Conservation (phyloP, 2,329 filamentous ascomycete genomes). For the Trichoderma pleuroti region DNA sequence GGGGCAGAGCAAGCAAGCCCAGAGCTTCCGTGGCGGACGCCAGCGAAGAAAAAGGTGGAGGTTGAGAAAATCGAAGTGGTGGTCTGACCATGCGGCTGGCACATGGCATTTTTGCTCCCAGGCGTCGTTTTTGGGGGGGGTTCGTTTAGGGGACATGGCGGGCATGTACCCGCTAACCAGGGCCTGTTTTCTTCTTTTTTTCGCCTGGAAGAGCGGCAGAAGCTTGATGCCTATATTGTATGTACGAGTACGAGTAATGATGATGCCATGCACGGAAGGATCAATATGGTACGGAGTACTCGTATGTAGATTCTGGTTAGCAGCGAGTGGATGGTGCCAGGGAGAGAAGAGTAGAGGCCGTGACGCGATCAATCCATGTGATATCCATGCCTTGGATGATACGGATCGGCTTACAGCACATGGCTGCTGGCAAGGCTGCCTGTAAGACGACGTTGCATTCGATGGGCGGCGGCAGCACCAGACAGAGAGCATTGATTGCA, state of each 20-base stretch:
- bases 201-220: neutral
- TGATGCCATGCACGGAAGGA: neutral
- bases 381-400: neutral
- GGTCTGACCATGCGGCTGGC: constrained; percentile 16
- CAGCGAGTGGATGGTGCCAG: neutral
- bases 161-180: constrained; percentile 11
- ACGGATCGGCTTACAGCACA: neutral
- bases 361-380: no score
- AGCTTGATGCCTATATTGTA: neutral
- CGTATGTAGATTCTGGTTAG: neutral
- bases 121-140: neutral
- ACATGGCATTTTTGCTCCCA: constrained; percentile 7
- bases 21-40: neutral
- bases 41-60: neutral
- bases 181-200: no score
- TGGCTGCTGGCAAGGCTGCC: neutral
- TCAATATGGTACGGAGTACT: neutral
- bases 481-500: neutral
- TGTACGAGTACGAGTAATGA: neutral
- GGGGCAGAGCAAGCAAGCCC: neutral
- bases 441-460: neutral
- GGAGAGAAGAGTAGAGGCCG: neutral
- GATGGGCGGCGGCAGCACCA: neutral
- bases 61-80: neutral
- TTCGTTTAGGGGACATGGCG: constrained; percentile 14